These are phyloP conservation scores for Kockiozyma suomiensis DNA, from an alignment of 805 yeast genomes.

Conservation along the genomic window DNA sequence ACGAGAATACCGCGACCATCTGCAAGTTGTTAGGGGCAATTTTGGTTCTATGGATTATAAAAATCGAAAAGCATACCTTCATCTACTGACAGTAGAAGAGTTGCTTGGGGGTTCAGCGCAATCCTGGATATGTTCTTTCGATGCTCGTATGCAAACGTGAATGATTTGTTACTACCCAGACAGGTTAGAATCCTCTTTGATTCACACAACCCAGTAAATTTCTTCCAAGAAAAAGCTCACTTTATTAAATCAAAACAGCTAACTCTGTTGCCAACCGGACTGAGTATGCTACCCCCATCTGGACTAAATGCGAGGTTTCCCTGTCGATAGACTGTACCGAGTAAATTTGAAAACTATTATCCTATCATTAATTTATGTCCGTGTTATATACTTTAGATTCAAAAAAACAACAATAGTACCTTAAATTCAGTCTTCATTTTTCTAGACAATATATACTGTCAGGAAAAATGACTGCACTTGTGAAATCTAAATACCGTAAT, in stretches of 20 bases:
- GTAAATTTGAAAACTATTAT: conserved; percentile 73
- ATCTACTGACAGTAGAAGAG: conserved; percentile 80
- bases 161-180: conserved; percentile 60
- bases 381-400: not conserved
- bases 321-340: conserved; percentile 92
- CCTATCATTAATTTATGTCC: too few species aligned
- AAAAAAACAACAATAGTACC: conserved; percentile 9
- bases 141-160: conserved; percentile 90
- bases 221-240: conserved; percentile 2
- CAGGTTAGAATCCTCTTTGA: not conserved
- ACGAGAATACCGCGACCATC: conserved; percentile 94
- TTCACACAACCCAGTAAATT: not conserved
- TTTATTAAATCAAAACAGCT: conserved; percentile 80
- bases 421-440: conserved; percentile 81
- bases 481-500: not conserved
- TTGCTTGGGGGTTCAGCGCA: conserved; percentile 81
- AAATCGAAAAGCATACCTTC: conserved; percentile 13
- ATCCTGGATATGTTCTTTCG: conserved; percentile 77
- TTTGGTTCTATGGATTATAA: too few species aligned
- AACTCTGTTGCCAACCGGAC: conserved; percentile 95
- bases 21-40: conserved; percentile 39
- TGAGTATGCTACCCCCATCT: conserved; percentile 79
- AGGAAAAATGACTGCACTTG: too few species aligned
- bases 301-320: conserved; percentile 87
- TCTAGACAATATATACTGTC: too few species aligned